These are phyloP conservation scores for Isabelozyma rhagii DNA, from an alignment of 805 yeast genomes.

Conservation along the genomic window DNA sequence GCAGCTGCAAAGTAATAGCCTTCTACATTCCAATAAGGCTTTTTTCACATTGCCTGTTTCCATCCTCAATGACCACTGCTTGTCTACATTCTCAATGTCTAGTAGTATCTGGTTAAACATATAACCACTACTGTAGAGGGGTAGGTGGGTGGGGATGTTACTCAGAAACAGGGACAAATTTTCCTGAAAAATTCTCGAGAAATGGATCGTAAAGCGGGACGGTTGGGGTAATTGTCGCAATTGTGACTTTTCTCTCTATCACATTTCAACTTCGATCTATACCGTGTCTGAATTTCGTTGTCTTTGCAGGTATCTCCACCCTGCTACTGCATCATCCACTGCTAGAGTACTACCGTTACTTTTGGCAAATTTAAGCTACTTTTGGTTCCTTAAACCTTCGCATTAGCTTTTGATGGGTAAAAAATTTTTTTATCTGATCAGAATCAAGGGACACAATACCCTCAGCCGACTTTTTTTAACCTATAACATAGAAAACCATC, in stretches of 20 bases:
- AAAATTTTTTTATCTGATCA: not conserved
- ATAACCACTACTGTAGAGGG: not conserved
- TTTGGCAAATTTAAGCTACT: not conserved
- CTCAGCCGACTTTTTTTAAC: not conserved
- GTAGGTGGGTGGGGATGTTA: not conserved
- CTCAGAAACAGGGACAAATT: too few species aligned
- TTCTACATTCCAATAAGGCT: too few species aligned
- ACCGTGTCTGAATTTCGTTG: too few species aligned
- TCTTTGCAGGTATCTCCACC: too few species aligned
- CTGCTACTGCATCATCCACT: too few species aligned
- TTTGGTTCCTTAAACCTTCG: not conserved
- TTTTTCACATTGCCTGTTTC: too few species aligned
- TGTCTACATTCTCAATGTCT: too few species aligned
- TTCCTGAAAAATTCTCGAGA: not conserved
- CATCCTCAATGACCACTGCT: too few species aligned
- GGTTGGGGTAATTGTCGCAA: not conserved
- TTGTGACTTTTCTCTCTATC: not conserved
- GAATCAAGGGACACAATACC: not conserved
- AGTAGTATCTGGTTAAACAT: too few species aligned
- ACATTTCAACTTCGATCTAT: not conserved
- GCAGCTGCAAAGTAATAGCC: too few species aligned
- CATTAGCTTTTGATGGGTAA: not conserved
- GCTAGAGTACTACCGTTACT: too few species aligned
- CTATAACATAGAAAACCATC: not conserved
- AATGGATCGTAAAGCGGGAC: not conserved